These are phyloP conservation scores for Diaporthe helianthi DNA, from an alignment of 2,329 filamentous ascomycete genomes.

Conservation along the genomic window DNA sequence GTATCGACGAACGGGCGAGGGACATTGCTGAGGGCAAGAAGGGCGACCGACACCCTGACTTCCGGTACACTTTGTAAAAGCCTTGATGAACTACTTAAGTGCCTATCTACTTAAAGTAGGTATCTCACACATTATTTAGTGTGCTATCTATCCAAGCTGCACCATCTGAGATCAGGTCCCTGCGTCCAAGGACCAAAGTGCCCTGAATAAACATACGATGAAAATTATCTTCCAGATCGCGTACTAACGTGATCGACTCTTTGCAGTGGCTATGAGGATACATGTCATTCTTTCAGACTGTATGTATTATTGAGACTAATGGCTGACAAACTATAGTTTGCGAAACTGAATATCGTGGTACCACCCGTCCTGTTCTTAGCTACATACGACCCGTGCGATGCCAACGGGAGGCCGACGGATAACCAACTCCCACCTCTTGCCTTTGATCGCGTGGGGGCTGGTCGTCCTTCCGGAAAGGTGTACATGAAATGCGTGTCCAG, in stretches of 20 bases:
- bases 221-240: background rate
- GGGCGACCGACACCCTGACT: background rate
- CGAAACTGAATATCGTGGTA: background rate
- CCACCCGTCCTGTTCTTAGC: background rate
- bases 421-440: background rate
- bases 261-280: background rate
- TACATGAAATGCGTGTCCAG: background rate
- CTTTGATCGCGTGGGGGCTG: constrained; percentile 4
- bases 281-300: background rate
- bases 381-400: background rate
- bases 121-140: background rate
- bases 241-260: background rate
- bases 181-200: background rate
- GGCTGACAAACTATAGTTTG: background rate
- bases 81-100: no score
- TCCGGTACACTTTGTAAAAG: background rate
- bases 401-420: background rate
- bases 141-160: constrained; percentile 8
- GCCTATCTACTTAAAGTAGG: no score
- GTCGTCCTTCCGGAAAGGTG: background rate
- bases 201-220: no score
- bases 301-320: background rate
- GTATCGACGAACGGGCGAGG: background rate
- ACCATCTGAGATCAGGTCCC: background rate
- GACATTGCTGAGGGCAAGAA: background rate